Evolutionary conservation across 345 rosid species (phyloP), one percentile per base, ranked within the genome.

Genomic region (Arabis alpina): DNA sequence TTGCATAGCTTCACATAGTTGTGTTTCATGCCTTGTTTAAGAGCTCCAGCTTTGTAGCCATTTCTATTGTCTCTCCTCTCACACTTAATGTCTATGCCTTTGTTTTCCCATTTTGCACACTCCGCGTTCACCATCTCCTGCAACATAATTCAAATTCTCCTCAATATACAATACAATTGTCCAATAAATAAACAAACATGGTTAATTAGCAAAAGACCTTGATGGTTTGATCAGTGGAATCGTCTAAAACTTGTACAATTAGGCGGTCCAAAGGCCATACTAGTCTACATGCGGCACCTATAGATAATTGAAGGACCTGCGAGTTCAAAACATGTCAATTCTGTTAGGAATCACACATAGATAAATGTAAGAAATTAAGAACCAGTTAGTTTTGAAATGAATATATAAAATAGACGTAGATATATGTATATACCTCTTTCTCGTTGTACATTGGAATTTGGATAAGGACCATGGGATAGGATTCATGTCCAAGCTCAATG

Each of bases 181-280:
- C 9, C 64, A 4, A 28, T 44, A 37, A 39, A 8, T 12, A 3
- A 6, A 8, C 3, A 13, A 5, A 71, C 5, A 71, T 4, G 23
- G 23, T 40, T 34, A 56, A 36, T 59, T 34, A 67, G 19, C 45
- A 42, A 32, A 55, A 32, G 25, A 85, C 90, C 86, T 82, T 86
- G 63, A 82, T 81, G 12, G 79, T 44, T 39, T 77, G 81, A 77
- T 84, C 83, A 11, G 87, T 86, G 24, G 91, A 86, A 61, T 86
- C 91, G 68, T 86, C 91, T 51, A 86, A 77, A 49, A 84, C 84
- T 76, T 86, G 91, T 48, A 86, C 72, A 51, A 86, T 78, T 53
- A 86, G 59, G n/a, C 88, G 70, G 56, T 86, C 79, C 10, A 80
- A 45, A 28, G 88, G 91, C 88, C 91, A 86, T 30, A 72, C 82